These are phyloP conservation scores for cucumber (Cucumis sativus) DNA, from an alignment of 306 rosid species.

Conservation along the genomic window Cucumber_9930_V3 NC_026658.2:10243501-10244000, in stretches of 20 bases:
- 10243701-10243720: background rate
- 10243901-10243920: constrained; percentile 91
- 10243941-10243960: constrained; percentile 78
- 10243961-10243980: constrained; percentile 88
- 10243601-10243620: too few relatives aligned
- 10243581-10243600: too few relatives aligned
- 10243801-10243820: background rate
- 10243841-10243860: constrained; percentile 37
- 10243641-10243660: background rate
- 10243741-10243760: background rate
- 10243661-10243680: background rate
- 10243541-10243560: too few relatives aligned
- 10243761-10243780: background rate
- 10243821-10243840: constrained; percentile 42
- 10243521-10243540: too few relatives aligned
- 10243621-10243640: too few relatives aligned
- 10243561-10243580: too few relatives aligned
- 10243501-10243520: too few relatives aligned
- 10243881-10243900: constrained; percentile 77
- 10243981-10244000: constrained; percentile 94
- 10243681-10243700: background rate
- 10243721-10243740: background rate
- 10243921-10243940: constrained; percentile 71
- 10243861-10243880: constrained; percentile 58
- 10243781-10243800: background rate